Conservation (phyloP, 257 asterid genomes). For the Jaltomata sinuosa region DNA sequence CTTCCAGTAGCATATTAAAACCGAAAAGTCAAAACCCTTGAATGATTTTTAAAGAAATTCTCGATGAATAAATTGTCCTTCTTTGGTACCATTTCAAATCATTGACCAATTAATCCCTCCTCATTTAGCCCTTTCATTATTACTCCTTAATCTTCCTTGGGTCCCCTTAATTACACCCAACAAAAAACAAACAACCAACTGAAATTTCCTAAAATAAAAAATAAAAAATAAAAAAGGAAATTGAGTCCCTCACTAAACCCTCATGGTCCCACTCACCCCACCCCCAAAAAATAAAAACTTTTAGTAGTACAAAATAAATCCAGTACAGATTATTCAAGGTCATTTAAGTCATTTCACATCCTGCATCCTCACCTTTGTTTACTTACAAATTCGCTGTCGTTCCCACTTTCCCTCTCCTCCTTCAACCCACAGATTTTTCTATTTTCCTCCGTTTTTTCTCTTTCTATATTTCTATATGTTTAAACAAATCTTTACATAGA, state of each 20-base stretch:
- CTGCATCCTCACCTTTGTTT: slow-evolving; percentile 6
- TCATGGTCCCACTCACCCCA: neutral
- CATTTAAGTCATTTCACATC: slow-evolving; percentile 7
- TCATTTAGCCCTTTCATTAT: neutral
- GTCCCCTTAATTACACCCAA: neutral
- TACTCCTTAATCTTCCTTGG: neutral
- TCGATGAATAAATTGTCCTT: neutral
- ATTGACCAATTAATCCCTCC: slow-evolving; percentile 1
- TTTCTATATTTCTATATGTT: neutral
- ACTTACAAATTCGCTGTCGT: slow-evolving; percentile 36
- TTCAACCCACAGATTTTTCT: slow-evolving; percentile 26
- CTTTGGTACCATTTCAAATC: neutral
- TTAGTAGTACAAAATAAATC: slow-evolving; percentile 30
- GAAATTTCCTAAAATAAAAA: neutral
- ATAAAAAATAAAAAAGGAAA: neutral
- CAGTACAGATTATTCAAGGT: slow-evolving; percentile 24
- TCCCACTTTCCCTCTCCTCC: slow-evolving; percentile 9
- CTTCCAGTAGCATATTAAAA: neutral
- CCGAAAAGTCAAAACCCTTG: neutral
- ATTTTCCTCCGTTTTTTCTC: neutral
- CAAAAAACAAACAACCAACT: neutral
- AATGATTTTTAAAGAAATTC: neutral
- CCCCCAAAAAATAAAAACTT: neutral
- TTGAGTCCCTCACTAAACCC: neutral
- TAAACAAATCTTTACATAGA: neutral